Percentiles rank a stretch among this genome's conserved stretches.
Evolutionary conservation across 331 rosid species (phyloP).

Genomic region (Quercus tomentella): DNA sequence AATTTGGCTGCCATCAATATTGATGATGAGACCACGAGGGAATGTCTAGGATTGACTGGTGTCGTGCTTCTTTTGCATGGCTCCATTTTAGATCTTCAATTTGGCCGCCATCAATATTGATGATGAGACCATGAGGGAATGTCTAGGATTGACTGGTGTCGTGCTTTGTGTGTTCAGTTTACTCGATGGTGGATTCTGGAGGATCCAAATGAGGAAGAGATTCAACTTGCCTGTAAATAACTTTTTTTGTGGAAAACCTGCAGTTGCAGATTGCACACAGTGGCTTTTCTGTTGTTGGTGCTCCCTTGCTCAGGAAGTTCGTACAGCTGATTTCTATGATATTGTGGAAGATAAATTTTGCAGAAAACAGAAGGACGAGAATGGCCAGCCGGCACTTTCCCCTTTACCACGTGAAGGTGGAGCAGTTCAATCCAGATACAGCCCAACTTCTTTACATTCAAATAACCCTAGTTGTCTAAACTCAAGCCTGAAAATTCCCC

Average conservation of each 20-base stretch:
- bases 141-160: slow-evolving; percentile 31
- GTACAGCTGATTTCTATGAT: slow-evolving; percentile 45
- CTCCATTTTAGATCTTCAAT: slow-evolving; percentile 45
- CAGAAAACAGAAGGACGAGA: slow-evolving; percentile 6
- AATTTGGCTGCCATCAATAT: slow-evolving; percentile 36
- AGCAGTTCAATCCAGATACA: slow-evolving; percentile 17
- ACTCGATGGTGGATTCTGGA: slow-evolving; percentile 58
- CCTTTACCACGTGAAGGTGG: slow-evolving; percentile 41
- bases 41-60: slow-evolving; percentile 31
- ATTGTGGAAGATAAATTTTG: slow-evolving; percentile 24
- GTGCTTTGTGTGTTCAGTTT: slow-evolving; percentile 40
- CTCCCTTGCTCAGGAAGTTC: slow-evolving; percentile 57
- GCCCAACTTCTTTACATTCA: slow-evolving; percentile 16
- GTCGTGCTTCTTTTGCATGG: slow-evolving; percentile 31
- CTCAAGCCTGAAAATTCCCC: slow-evolving; percentile 10
- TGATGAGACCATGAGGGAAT: slow-evolving; percentile 23
- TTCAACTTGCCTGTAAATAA: slow-evolving; percentile 39
- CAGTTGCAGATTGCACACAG: slow-evolving; percentile 36
- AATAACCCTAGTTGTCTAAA: slow-evolving; percentile 19
- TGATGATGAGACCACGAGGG: slow-evolving; percentile 28
- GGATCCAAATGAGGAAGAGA: slow-evolving; percentile 53
- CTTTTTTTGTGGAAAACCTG: slow-evolving; percentile 37
- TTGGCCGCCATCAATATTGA: slow-evolving; percentile 44
- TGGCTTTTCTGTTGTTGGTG: slow-evolving; percentile 65
- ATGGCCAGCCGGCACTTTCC: slow-evolving; percentile 11